Conservation (phyloP, 192 early-diverging fungal genomes). For the Gaertneriomyces sp. region DNA sequence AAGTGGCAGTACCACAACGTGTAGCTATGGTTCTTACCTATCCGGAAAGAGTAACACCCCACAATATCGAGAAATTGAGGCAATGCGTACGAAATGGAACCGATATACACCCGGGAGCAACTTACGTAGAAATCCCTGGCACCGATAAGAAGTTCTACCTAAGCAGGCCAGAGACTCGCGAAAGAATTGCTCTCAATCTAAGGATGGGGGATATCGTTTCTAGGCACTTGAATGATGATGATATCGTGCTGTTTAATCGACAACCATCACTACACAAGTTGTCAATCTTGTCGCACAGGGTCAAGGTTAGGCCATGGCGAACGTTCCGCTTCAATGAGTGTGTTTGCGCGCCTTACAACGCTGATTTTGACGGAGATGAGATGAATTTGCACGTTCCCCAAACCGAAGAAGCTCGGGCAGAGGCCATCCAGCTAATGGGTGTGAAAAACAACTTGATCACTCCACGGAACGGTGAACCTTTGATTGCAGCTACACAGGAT, state of each 20-base stretch:
- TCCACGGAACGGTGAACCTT: constrained; percentile 95
- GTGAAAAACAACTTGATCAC: constrained; percentile 94
- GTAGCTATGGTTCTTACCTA: constrained; percentile 93
- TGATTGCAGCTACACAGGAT: constrained; percentile 99
- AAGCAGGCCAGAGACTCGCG: constrained; percentile 49
- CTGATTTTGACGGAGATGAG: constrained; percentile 99
- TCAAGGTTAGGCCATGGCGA: constrained; percentile 89
- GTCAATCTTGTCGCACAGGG: constrained; percentile 94
- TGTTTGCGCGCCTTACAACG: constrained; percentile 99
- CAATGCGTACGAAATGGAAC: constrained; percentile 79
- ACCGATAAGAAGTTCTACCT: constrained; percentile 35
- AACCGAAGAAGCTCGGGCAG: constrained; percentile 96
- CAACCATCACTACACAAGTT: constrained; percentile 97
- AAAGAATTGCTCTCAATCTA: constrained; percentile 67
- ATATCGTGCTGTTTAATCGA: constrained; percentile 97
- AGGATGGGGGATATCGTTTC: constrained; percentile 90
- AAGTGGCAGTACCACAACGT: constrained; percentile 87
- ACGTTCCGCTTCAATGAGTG: constrained; percentile 99
- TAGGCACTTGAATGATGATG: constrained; percentile 88
- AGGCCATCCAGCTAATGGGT: constrained; percentile 95
- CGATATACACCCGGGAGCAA: constrained; percentile 89
- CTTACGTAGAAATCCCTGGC: constrained; percentile 58
- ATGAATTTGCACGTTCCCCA: constrained; percentile 99
- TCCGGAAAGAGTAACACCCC: constrained; percentile 86
- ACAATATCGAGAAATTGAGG: constrained; percentile 81